Conservation (phyloP, 2,329 filamentous ascomycete genomes). For the Diplocarpon mali region DNA sequence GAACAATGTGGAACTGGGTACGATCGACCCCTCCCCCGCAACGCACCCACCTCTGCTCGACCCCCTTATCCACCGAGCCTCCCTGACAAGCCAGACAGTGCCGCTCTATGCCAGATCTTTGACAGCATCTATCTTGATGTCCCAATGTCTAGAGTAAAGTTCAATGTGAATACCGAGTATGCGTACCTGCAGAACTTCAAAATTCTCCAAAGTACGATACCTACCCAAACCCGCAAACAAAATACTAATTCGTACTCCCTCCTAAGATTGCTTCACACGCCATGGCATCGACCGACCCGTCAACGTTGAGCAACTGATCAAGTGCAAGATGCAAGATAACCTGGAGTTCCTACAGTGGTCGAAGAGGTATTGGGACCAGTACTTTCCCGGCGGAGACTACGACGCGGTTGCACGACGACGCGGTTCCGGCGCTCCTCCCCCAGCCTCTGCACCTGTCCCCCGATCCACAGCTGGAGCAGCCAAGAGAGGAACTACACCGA, state of each 20-base stretch:
- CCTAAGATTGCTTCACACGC: conserved; percentile 65
- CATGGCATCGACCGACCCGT: conserved; percentile 85
- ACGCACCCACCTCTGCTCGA: conserved; percentile 10
- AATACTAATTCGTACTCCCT: conserved; percentile 4
- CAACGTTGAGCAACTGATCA: conserved; percentile 78
- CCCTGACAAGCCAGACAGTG: conserved; percentile 40
- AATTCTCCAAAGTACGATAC: conserved; percentile 68
- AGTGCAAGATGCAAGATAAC: conserved; percentile 99
- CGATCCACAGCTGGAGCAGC: conserved; percentile 38
- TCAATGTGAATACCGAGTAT: conserved; percentile 96
- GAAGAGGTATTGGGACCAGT: conserved; percentile 95
- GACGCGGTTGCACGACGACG: conserved; percentile 81
- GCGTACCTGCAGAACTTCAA: conserved; percentile 99
- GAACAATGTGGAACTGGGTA: conserved; percentile 99
- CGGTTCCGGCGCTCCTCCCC: conserved; percentile 51
- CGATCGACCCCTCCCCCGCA: conserved; percentile 30
- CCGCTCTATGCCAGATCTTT: conserved; percentile 92
- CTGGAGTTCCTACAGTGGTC: conserved; percentile 97
- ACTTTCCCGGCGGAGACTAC: conserved; percentile 95
- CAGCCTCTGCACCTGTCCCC: conserved; percentile 36
- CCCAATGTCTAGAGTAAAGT: conserved; percentile 92
- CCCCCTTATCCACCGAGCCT: conserved; percentile 16
- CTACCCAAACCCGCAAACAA: conserved; percentile 3
- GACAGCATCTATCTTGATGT: conserved; percentile 96
- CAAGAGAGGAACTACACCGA: conserved; percentile 31